Percentiles rank a stretch among this genome's conserved stretches.
Conservation (phyloP, 129 eudicot species). For the Dittrichia graveolens region DNA sequence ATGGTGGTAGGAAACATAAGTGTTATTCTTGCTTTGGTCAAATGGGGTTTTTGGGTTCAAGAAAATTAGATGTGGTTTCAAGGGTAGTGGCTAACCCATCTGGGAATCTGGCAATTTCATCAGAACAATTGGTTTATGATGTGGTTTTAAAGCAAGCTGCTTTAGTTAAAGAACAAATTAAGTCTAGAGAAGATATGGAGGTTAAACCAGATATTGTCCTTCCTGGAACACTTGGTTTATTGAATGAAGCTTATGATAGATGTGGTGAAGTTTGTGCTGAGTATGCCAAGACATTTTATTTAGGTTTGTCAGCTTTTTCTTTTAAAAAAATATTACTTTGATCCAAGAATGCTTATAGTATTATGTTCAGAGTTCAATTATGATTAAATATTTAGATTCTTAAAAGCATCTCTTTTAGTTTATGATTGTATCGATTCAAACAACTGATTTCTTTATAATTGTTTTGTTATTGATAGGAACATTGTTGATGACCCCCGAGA, state of each 20-base stretch:
- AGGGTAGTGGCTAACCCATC: slow-evolving; percentile 74
- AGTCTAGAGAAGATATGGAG: slow-evolving; percentile 49
- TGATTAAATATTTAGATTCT: slow-evolving; percentile 2
- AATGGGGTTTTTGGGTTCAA: slow-evolving; percentile 25
- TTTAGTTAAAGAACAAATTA: slow-evolving; percentile 59
- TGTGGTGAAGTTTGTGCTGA: slow-evolving; percentile 98
- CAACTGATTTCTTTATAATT: slow-evolving; percentile 20
- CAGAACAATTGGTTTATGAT: slow-evolving; percentile 88
- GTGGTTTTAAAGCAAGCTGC: slow-evolving; percentile 94
- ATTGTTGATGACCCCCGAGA: slow-evolving; percentile 91
- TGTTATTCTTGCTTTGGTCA: slow-evolving; percentile 32
- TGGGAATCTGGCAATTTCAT: slow-evolving; percentile 66
- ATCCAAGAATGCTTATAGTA: slow-evolving; percentile 5
- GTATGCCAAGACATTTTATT: slow-evolving; percentile 94
- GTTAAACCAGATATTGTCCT: slow-evolving; percentile 82
- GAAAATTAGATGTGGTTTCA: slow-evolving; percentile 42
- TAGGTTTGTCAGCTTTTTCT: slow-evolving; percentile 54
- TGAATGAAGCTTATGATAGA: slow-evolving; percentile 90
- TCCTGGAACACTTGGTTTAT: slow-evolving; percentile 68
- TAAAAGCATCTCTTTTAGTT: background rate
- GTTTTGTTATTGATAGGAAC: slow-evolving; percentile 57
- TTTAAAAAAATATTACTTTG: background rate
- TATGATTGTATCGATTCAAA: background rate
- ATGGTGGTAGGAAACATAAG: slow-evolving; percentile 44
- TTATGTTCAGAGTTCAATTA: slow-evolving; percentile 2